Evolutionary conservation across 305 asterid species (phyloP).

Genomic region (Fraxinus floribunda): DNA sequence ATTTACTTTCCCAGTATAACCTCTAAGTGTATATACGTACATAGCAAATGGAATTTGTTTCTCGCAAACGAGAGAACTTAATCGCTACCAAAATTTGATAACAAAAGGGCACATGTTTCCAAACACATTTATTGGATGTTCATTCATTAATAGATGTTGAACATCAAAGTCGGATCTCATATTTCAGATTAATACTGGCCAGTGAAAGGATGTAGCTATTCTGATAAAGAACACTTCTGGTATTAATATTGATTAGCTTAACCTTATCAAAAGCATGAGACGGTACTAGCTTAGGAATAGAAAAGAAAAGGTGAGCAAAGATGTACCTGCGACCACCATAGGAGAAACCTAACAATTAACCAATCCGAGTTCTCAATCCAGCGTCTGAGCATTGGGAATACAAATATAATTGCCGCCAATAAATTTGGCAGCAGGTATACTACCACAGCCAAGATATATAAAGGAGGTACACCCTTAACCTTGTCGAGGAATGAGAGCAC

Average conservation of each 20-base stretch:
- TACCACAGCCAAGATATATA: constrained; percentile 77
- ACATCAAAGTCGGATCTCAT: constrained; percentile 12
- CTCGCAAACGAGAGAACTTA: background rate
- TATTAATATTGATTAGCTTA: constrained; percentile 4
- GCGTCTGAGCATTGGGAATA: constrained; percentile 94
- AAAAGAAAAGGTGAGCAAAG: constrained; percentile 22
- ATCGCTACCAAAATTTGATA: background rate
- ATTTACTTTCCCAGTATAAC: background rate
- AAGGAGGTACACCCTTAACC: constrained; percentile 84
- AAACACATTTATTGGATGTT: background rate
- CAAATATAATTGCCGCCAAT: constrained; percentile 65
- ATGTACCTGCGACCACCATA: constrained; percentile 99
- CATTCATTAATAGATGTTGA: background rate
- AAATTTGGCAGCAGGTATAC: constrained; percentile 80
- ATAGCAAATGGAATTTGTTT: constrained; percentile 8
- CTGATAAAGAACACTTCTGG: background rate
- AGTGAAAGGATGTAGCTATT: constrained; percentile 18
- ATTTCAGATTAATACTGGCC: constrained; percentile 3
- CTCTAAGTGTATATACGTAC: background rate
- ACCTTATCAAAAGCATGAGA: constrained; percentile 13
- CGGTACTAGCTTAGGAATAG: constrained; percentile 15
- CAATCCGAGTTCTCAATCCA: constrained; percentile 97
- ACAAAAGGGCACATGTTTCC: background rate
- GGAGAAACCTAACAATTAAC: constrained; percentile 82
- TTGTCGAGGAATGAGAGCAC: constrained; percentile 62